phyloP scores from a whole-genome alignment of 164 flowering plant species.

The Piper betle region DNA sequence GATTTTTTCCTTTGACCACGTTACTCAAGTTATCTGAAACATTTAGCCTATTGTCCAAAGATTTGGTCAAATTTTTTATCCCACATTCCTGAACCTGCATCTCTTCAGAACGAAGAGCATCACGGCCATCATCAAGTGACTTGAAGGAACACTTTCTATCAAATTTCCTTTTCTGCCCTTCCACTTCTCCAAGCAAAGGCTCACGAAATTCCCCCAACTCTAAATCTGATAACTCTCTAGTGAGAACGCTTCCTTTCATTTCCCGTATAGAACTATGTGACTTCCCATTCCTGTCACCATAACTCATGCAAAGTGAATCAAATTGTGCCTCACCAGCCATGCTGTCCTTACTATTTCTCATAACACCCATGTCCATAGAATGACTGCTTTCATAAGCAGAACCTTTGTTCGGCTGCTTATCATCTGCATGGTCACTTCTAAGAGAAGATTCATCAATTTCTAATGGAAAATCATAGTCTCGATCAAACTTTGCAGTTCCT shows the following conservation, averaged over 20 bases:
- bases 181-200: slow-evolving; percentile 17
- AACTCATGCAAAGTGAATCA: slow-evolving; percentile 30
- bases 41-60: slow-evolving; percentile 28
- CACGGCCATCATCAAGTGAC: slow-evolving; percentile 24
- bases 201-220: slow-evolving; percentile 96
- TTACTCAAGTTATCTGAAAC: slow-evolving; percentile 35
- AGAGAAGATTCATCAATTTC: slow-evolving; percentile 12
- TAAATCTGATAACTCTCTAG: slow-evolving; percentile 79
- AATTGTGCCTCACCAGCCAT: slow-evolving; percentile 21
- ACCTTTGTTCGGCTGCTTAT: slow-evolving; percentile 21
- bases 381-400: slow-evolving; percentile 25
- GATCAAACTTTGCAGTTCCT: slow-evolving; percentile 28
- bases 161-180: slow-evolving; percentile 12
- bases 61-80: slow-evolving; percentile 51
- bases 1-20: slow-evolving; percentile 32
- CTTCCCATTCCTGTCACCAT: slow-evolving; percentile 33
- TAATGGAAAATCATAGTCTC: slow-evolving; percentile 10
- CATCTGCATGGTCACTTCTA: slow-evolving; percentile 13
- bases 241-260: slow-evolving; percentile 30
- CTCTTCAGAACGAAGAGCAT: slow-evolving; percentile 18
- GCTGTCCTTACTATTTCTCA: slow-evolving; percentile 28
- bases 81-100: slow-evolving; percentile 37
- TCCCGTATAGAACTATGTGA: slow-evolving; percentile 21
- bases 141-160: slow-evolving; percentile 61
- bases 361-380: slow-evolving; percentile 22